Percentiles rank a stretch among this genome's conserved stretches.
Conservation (phyloP, 495 filamentous ascomycete species). For the Penicillium lividum region DNA sequence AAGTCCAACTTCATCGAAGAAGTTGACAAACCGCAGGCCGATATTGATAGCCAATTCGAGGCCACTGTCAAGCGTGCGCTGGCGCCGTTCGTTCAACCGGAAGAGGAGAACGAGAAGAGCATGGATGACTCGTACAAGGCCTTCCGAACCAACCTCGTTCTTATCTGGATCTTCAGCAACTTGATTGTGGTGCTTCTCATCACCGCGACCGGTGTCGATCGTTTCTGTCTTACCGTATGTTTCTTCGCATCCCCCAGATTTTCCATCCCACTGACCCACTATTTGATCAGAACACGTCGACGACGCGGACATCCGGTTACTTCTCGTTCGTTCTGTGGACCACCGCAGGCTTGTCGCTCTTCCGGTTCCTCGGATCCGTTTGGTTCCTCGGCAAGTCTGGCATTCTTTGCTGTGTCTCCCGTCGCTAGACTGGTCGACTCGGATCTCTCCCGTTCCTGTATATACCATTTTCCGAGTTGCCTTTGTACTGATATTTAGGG, state of each 20-base stretch:
- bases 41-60: conserved; percentile 97
- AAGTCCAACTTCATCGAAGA: conserved; percentile 92
- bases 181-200: conserved; percentile 77
- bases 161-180: conserved; percentile 93
- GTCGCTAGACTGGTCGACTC: conserved; percentile 43
- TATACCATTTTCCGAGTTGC: conserved; percentile 17
- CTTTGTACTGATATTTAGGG: conserved; percentile 15
- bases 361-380: conserved; percentile 86
- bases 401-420: conserved; percentile 86
- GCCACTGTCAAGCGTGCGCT: conserved; percentile 91
- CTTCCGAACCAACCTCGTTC: conserved; percentile 91
- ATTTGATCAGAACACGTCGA: conserved; percentile 45
- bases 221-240: conserved; percentile 81
- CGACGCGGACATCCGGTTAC: conserved; percentile 76
- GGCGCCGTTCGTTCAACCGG: conserved; percentile 70
- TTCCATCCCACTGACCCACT: background rate
- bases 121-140: conserved; percentile 97
- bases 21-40: conserved; percentile 91
- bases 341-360: conserved; percentile 75
- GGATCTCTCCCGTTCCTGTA: conserved; percentile 20
- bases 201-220: conserved; percentile 74
- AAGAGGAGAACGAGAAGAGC: conserved; percentile 70
- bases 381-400: conserved; percentile 90
- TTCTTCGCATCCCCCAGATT: background rate
- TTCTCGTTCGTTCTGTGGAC: conserved; percentile 88